Evolutionary conservation across 371 early-diverging fungal genomes (phyloP).

Genomic region (Dinochytrium kinnereticum): DNA sequence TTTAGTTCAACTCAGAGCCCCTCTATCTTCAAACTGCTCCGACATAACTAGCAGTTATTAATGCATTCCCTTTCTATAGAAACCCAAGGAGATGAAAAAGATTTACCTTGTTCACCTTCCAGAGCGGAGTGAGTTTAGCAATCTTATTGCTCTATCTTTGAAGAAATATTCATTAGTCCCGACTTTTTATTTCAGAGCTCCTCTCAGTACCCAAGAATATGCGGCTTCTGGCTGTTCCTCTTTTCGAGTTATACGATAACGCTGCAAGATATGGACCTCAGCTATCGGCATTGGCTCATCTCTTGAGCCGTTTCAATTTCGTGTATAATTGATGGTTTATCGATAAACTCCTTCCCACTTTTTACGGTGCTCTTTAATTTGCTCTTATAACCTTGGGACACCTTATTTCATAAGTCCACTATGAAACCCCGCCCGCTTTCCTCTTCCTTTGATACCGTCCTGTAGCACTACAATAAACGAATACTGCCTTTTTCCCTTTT

Average conservation of each 20-base stretch:
- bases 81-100: conserved; percentile 79
- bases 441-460: no score
- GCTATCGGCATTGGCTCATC: conserved; percentile 71
- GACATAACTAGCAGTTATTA: neutral
- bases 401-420: no score
- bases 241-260: conserved; percentile 84
- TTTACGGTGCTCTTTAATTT: no score
- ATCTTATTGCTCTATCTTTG: conserved; percentile 1
- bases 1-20: no score
- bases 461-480: no score
- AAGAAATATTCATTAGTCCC: neutral
- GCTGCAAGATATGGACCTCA: conserved; percentile 75
- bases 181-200: conserved; percentile 53
- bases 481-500: no score
- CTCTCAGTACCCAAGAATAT: conserved; percentile 81
- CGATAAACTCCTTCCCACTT: no score
- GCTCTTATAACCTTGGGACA: no score
- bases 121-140: conserved; percentile 63
- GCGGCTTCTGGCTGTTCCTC: conserved; percentile 79
- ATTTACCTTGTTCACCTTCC: conserved; percentile 77
- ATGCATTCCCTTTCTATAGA: conserved; percentile 37
- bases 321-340: conserved; percentile 43
- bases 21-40: neutral
- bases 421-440: no score
- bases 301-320: conserved; percentile 58